Base-by-base conservation (phyloP, 768 basidiomycete species). In the Amanita pallidorosea region DNA sequence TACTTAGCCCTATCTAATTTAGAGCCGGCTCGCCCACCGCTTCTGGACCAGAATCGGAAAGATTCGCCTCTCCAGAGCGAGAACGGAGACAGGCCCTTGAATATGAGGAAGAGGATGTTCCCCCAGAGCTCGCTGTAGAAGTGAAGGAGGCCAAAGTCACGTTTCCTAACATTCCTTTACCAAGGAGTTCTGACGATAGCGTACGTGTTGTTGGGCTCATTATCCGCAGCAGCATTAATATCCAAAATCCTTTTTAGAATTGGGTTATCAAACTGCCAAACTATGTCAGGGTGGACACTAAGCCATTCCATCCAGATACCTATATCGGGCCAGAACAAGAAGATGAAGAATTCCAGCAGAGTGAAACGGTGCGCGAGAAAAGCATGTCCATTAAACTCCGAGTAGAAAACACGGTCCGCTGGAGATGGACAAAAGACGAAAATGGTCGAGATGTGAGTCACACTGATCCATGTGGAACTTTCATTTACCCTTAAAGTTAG, bases 191-290 rank as follows among this genome's bases (percentile, higher is more conserved):
- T 53, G 85, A 93, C 63, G 84, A 83, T 49, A 77, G 86, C 61
- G 94, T 94, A 64, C 70, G 81, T 61, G 12, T n/a, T n/a, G n/a
- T n/a, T 46, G 27, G 33, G 45, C 34, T 51, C 48, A 22, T 22
- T 43, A 25, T 48, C 53, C 18, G 13, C 42, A 45, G 36, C 37
- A 20, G 27, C 36, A 42, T 44, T 40, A 5, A 53, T 23, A 51
- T 15, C 15, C 20, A n/a, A 17, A n/a, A 20, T 37, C 36, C 8
- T 9, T 53, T 41, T 45, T 55, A 91, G 90, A 81, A 84, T 57
- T 97, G 93, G 93, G 85, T 92, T 47, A 80, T 95, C 50, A 82
- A 89, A 37, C 80, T 96, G 63, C 96, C 95, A n/a, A 89, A 88
- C 61, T 96, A 89, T 61, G 83, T 99, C 51, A 83, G 85, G 60